Evolutionary conservation across 2,329 filamentous ascomycete genomes (phyloP), one percentile per base, ranked within the genome.

Genomic region (Calonectria honghensis): DNA sequence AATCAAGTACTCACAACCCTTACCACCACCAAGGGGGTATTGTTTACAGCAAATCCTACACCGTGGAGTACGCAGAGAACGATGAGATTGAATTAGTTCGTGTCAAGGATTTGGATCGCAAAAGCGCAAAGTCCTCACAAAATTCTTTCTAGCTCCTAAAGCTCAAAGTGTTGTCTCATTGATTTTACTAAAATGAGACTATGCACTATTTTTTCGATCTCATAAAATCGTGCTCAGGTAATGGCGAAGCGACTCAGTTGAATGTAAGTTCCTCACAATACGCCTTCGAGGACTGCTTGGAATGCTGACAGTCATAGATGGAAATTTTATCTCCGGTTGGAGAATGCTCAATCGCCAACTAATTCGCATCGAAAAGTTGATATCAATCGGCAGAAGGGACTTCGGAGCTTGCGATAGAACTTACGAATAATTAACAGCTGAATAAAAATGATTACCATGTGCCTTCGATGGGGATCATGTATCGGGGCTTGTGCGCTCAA

Each of bases 71-170:
- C 86, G 85, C 37, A 74, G 79, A 3, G 83, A 77, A 72, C 4
- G 83, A 85, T 50, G 84, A 85, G 59, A 77, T 79, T 1, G 79
- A 81, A 16, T 67, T 85, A 20, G 82, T 85, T 2, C 68, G 78
- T 5, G 80, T 84, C 10, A 59, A 29, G 5, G 78, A 72, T 6
- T 4, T 52, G 24, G 70, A 72, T 39, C 59, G 59, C 24, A 72
- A 78, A 64, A 81, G 75, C 41, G 72, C 73, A 3, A 71, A 61
- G 41, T 76, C 74, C 4, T 63, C 57, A 0, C 57, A 63, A 39
- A 41, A 29, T 41, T 63, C 57, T 18, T 63, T 63, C 9, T 41
- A 63, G 32, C 16, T 10, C 14, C 2, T 9, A 27, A 61, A 16
- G 6, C 24, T 24, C 13, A 61, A 11, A 20, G 9, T 4, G 7